Evolutionary conservation across 202 grass and related monocot species (phyloP), one percentile per base, ranked within the genome.

Genomic region (Carex sylvatica): DNA sequence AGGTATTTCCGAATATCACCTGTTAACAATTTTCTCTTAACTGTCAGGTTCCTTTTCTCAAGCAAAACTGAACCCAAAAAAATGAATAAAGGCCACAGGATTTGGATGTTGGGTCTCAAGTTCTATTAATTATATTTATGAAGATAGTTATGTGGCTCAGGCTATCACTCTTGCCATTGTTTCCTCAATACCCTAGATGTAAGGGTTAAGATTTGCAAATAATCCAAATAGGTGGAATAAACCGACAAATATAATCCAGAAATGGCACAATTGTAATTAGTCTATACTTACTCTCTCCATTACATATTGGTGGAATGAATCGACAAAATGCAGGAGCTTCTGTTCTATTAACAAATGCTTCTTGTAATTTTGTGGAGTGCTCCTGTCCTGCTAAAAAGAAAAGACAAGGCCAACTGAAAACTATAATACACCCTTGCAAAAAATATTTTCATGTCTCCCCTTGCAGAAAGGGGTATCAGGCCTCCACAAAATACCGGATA

Each of bases 261-360:
- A 67, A 36, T 18, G 65, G 14, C 11, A 55, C 68, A 42, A 4
- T 72, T 14, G 26, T 26, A 84, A 72, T 22, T 51, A 61, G 66
- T 26, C 13, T 18, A 20, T 90, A 86, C 86, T 91, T 90, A 94
- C 95, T 83, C 83, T 54, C 14, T 98, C 95, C 91, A 95, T 95
- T 65, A 98, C 95, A 59, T 93, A 95, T 56, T 98, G 95, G 88
- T 95, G 92, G 80, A 98, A 95, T 58, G 91, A 87, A 78, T 95
- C 89, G 0, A 98, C 91, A 84, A 98, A 98, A 89, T 98, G 90
- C 12, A 98, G 92, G 42, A 95, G 92, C 84, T 98, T 98, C 89
- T 98, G 92, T 24, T 86, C 91, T 71, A 98, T 85, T 86, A 98
- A 93, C 47, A 95, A 79, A 80, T 98, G 95, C 38, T 91, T 89